These are phyloP conservation scores for Goniomonas avonlea DNA, from an alignment of 78 protist species.

Conservation along the genomic window DNA sequence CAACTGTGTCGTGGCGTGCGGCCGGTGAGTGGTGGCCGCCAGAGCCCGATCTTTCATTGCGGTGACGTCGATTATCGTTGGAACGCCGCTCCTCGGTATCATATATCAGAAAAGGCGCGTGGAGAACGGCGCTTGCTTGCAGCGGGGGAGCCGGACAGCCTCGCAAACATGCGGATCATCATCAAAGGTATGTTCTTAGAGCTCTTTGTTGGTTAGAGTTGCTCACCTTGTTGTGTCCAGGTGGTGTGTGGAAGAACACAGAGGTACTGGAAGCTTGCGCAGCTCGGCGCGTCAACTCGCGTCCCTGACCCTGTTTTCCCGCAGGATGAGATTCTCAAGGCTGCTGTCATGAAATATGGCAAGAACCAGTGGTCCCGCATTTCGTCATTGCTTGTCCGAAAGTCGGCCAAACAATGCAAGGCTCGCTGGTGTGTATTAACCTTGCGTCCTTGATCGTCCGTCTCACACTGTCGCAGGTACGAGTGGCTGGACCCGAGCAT, in stretches of 20 bases:
- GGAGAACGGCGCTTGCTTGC: too few relatives aligned
- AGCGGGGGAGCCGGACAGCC: too few relatives aligned
- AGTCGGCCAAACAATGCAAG: constrained; percentile 97
- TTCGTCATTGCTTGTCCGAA: constrained; percentile 88
- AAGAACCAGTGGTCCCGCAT: constrained; percentile 57
- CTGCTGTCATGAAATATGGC: constrained; percentile 99
- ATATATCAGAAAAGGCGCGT: too few relatives aligned
- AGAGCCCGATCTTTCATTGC: too few relatives aligned
- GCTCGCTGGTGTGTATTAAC: constrained; percentile 93
- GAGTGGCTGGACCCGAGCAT: constrained; percentile 98
- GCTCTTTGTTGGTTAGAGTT: too few relatives aligned
- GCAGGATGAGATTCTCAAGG: constrained; percentile 97
- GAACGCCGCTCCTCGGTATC: too few relatives aligned
- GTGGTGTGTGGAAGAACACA: constrained; percentile 97
- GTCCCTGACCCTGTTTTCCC: neutral
- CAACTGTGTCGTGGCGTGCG: too few relatives aligned
- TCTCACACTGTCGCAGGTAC: too few relatives aligned
- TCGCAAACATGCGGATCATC: constrained; percentile 29
- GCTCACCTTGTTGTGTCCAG: constrained; percentile 42
- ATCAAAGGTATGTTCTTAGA: too few relatives aligned
- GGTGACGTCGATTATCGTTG: too few relatives aligned
- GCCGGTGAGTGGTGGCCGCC: too few relatives aligned
- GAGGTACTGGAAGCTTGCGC: constrained; percentile 52
- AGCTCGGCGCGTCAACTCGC: neutral
- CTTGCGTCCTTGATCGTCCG: too few relatives aligned